A percentile compares a stretch with the other conserved stretches of the same genome.
Conservation (phyloP, 495 filamentous ascomycete species). For the Cenococcum geophilum region DNA sequence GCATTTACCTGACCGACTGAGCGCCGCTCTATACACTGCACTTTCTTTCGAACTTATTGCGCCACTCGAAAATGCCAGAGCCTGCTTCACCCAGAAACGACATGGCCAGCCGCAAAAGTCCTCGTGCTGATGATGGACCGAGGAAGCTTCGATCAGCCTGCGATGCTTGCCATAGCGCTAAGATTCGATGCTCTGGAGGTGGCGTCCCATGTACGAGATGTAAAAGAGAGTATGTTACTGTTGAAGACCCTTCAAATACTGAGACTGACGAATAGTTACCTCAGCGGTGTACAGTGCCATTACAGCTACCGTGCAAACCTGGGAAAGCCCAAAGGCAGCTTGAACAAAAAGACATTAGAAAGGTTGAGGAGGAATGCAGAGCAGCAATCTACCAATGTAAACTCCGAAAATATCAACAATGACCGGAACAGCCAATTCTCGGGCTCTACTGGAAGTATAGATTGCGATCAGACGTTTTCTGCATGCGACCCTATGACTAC, state of each 20-base stretch:
- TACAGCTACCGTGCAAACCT: conserved; percentile 4
- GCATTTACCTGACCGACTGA: no score
- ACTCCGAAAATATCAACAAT: not conserved
- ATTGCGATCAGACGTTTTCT: not conserved
- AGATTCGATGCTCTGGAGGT: conserved; percentile 2
- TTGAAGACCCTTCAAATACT: not conserved
- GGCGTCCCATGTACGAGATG: conserved; percentile 4
- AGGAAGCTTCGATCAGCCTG: conserved; percentile 3
- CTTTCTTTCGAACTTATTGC: no score
- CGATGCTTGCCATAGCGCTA: conserved; percentile 3
- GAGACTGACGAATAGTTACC: not conserved
- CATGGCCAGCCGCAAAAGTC: not conserved
- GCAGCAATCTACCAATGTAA: not conserved
- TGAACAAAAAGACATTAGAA: conserved; percentile 4
- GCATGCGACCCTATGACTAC: conserved; percentile 1
- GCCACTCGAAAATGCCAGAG: not conserved
- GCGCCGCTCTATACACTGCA: no score
- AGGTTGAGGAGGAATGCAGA: conserved; percentile 2
- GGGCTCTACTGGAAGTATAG: not conserved
- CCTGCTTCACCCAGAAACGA: not conserved
- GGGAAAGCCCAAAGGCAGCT: conserved; percentile 5
- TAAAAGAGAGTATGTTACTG: not conserved
- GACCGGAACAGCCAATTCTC: not conserved
- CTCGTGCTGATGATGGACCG: not conserved
- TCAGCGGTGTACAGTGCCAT: conserved; percentile 2